Base-by-base conservation (phyloP, 2,329 filamentous ascomycete genomes). In the Teratosphaeriaceae sp. region DNA sequence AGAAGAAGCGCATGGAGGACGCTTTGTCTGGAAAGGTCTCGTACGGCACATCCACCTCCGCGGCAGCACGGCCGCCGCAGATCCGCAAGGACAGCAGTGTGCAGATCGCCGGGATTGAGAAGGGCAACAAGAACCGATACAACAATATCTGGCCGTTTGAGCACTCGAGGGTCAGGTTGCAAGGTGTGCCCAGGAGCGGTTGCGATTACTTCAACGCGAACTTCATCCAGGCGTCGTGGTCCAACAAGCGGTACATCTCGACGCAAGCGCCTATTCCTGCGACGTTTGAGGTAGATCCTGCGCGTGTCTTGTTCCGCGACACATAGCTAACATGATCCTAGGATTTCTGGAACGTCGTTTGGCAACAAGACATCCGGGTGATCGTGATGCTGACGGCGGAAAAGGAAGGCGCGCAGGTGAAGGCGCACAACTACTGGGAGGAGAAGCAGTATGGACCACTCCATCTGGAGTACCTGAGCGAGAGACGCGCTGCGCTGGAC, bases 141-240 rank as follows among this genome's bases (percentile, higher is more conserved):
- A 97, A 96, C 69, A 94, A 96, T 54, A 96, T 97, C 43, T 82
- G 94, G 67, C 92, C 92, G 0, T 98, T 94, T 61, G 90, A 97
- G 59, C 92, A 98, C 64, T 82, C 88, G 2, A 75, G 92, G 46
- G 92, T 98, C 42, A 88, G 79, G 52, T 67, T 98, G 36, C 75
- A 85, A 51, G 78, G 79, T 31, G 78, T 83, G 26, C 69, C 76
- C 0, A 69, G 75, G 1, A 83, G 82, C 11, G 74, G 72, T 18
- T 95, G 90, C 63, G 92, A 98, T 63, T 98, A 98, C 58, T 81
- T 98, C 66, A 98, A 98, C 60, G 92, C 89, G 15, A 97, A 86
- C 61, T 80, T 94, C 54, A 71, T 97, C 48, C 82, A 85, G 61
- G 78, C 89, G 1, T 77, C 81, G 21, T 77, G 84, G 53, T 94